Evolutionary conservation across 345 rosid genomes (phyloP), one percentile per base, ranked within the genome.

Genomic region (Ailanthus altissimus): DNA sequence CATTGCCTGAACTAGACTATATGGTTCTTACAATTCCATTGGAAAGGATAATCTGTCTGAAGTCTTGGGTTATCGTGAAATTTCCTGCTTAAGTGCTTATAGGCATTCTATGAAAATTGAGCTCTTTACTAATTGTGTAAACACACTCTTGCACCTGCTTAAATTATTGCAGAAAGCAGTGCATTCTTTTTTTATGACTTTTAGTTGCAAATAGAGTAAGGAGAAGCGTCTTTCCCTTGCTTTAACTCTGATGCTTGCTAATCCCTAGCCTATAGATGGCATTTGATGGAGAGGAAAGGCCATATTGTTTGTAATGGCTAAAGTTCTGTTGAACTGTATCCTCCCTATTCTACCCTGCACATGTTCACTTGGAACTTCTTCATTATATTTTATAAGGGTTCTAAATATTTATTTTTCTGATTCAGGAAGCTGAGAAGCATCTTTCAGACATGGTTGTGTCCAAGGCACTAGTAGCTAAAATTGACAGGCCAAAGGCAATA

Each of bases 361-460:
- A 8, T 32, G 21, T 60, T 46, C 47, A 28, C 13, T 61, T 28
- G 9, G 14, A 5, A 73, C n/a, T 43, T 61, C 18, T 53, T 32
- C 13, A 8, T 38, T 6, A 11, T 4, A n/a, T 53, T 56, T 20
- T 77, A 5, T 43, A 73, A 5, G 1, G 66, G 26, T 0, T 36
- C 38, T 70, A 61, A 72, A 15, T n/a, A 20, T 69, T 70, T 59
- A n/a, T 6, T 63, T 18, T 56, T 5, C 49, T 54, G 75, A 59
- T 85, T 59, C 85, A 93, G 98, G 97, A 90, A 84, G 87, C 96
- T 47, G 99, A 95, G 90, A 97, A 91, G 90, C 91, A 94, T 85
- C 93, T 97, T 6, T 97, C 98, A 0, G 99, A 97, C 59, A 97
- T 97, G 99, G 99, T 97, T 3, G 99, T 97, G 69, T 94, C 97